These are phyloP conservation scores for Cotoneaster glaucophyllus DNA, from an alignment of 306 rosid species.

Conservation along the genomic window DNA sequence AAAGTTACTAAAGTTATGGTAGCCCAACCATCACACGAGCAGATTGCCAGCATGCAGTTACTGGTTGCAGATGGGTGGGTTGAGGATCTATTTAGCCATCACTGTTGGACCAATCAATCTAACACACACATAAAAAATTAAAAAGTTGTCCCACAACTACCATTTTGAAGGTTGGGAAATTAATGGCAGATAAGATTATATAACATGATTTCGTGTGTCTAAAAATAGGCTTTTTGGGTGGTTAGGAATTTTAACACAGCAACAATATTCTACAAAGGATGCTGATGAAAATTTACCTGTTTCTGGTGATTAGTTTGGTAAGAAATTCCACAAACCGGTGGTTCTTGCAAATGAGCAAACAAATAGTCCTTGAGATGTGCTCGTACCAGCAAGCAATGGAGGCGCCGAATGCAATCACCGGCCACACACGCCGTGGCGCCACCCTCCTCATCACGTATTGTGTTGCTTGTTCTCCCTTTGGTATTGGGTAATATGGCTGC, in stretches of 20 bases:
- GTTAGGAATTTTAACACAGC: neutral
- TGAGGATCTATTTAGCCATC: neutral
- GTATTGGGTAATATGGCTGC: conserved; percentile 66
- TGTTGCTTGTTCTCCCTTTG: conserved; percentile 61
- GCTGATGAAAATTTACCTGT: conserved; percentile 45
- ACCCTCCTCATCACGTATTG: conserved; percentile 78
- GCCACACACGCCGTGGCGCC: conserved; percentile 94
- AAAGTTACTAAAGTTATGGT: neutral
- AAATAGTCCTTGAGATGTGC: conserved; percentile 71
- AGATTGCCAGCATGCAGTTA: neutral
- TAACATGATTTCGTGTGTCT: neutral
- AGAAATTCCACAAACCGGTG: conserved; percentile 81
- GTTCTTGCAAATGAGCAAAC: conserved; percentile 83
- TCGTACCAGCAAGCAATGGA: conserved; percentile 92
- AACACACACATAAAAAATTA: neutral
- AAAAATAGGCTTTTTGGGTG: neutral
- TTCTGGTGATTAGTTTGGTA: conserved; percentile 65
- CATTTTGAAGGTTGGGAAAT: neutral
- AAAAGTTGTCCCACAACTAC: neutral
- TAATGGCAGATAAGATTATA: conserved; percentile 1
- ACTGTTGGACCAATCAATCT: neutral
- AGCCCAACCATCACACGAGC: neutral
- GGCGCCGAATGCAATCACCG: conserved; percentile 62
- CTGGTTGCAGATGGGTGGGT: neutral
- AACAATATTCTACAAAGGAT: neutral